Evolutionary conservation across 768 basidiomycete species (phyloP).

Genomic region (Boletus fagicola): DNA sequence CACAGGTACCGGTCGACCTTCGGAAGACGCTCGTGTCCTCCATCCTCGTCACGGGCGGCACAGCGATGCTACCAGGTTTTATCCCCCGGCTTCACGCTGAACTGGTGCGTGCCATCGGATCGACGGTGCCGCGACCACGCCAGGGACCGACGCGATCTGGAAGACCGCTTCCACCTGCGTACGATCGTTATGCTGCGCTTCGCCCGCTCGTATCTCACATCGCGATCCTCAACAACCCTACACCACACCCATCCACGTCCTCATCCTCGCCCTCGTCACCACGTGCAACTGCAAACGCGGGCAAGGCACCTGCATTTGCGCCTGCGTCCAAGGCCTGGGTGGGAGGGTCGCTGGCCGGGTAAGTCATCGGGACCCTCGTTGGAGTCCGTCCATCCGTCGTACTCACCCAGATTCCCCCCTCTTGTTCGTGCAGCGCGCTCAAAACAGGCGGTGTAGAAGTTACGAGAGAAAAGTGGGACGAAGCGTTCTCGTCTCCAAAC

Average conservation of each 20-base stretch:
- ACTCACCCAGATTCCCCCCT: background rate
- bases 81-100: slow-evolving; percentile 84
- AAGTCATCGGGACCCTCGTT: slow-evolving; percentile 28
- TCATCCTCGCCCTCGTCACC: slow-evolving; percentile 32
- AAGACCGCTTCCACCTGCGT: slow-evolving; percentile 44
- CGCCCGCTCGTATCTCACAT: slow-evolving; percentile 71
- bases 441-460: slow-evolving; percentile 88
- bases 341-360: slow-evolving; percentile 92
- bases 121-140: slow-evolving; percentile 35
- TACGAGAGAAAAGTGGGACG: slow-evolving; percentile 83
- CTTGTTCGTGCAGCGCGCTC: slow-evolving; percentile 51
- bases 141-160: slow-evolving; percentile 37
- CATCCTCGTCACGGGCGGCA: slow-evolving; percentile 86
- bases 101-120: slow-evolving; percentile 59
- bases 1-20: slow-evolving; percentile 85
- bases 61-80: slow-evolving; percentile 89
- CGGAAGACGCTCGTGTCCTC: slow-evolving; percentile 80
- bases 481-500: slow-evolving; percentile 44
- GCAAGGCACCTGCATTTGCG: slow-evolving; percentile 84
- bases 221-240: slow-evolving; percentile 83
- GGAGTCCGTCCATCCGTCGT: background rate
- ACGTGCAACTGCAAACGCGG: slow-evolving; percentile 60
- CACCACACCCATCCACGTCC: slow-evolving; percentile 48
- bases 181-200: slow-evolving; percentile 74
- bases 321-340: slow-evolving; percentile 87